Percentiles rank a stretch among this genome's conserved stretches.
phyloP scores from a whole-genome alignment of 345 rosid genomes.

The Boechera stricta region DNA sequence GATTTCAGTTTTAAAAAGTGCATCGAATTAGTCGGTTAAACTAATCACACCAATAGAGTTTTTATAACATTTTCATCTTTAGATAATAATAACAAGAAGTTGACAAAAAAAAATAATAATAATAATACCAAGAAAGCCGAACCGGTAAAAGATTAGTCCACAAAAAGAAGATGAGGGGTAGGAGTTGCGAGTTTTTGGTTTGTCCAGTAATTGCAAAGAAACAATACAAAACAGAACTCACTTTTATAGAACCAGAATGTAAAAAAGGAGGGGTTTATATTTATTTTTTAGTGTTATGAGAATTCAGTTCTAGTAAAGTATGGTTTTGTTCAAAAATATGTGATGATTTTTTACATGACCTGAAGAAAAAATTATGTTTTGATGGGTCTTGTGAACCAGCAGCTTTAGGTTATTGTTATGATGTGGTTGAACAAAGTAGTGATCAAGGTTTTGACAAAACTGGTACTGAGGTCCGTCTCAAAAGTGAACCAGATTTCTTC shows the following conservation, averaged over 20 bases:
- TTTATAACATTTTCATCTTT: too few species aligned
- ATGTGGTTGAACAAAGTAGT: neutral
- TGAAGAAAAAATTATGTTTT: neutral
- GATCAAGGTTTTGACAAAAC: neutral
- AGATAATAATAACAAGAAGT: too few species aligned
- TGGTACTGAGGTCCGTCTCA: neutral
- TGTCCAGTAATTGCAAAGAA: too few species aligned
- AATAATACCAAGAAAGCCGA: too few species aligned
- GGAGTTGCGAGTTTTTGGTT: too few species aligned
- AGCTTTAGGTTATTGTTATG: neutral
- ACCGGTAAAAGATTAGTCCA: too few species aligned
- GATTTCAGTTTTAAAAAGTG: too few species aligned
- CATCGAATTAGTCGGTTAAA: too few species aligned
- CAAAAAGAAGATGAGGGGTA: too few species aligned
- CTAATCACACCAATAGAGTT: too few species aligned
- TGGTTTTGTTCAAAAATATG: neutral
- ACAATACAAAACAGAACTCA: too few species aligned
- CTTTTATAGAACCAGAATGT: neutral
- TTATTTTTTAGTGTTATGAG: neutral
- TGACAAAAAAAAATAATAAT: too few species aligned
- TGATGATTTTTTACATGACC: neutral
- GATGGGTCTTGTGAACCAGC: constrained; percentile 9
- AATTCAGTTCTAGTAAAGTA: neutral
- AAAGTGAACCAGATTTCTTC: neutral
- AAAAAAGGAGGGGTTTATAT: neutral